Conservation (phyloP, 371 early-diverging fungal species). For the Capillidium heterosporum region DNA sequence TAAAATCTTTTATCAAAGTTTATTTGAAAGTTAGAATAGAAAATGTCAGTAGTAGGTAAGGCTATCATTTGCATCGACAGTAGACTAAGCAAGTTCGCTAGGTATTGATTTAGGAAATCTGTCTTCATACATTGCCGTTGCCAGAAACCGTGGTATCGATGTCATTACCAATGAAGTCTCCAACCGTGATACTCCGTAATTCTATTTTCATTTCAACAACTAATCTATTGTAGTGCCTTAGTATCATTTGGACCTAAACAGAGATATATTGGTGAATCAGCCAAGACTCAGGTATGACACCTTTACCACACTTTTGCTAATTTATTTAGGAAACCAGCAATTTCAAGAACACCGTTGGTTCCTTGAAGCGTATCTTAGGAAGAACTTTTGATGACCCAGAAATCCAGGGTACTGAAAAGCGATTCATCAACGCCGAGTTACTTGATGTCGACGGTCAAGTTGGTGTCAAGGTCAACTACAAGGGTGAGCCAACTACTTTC, state of each 20-base stretch:
- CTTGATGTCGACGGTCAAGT: conserved; percentile 67
- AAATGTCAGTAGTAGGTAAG: conserved; percentile 6
- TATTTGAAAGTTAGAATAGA: neutral
- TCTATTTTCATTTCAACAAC: conserved; percentile 4
- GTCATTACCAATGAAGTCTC: conserved; percentile 93
- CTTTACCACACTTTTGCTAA: neutral
- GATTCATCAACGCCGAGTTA: conserved; percentile 59
- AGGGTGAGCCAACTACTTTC: conserved; percentile 54
- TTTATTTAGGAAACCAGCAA: conserved; percentile 57
- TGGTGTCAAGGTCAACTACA: conserved; percentile 71
- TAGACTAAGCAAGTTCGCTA: neutral
- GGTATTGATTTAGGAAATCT: conserved; percentile 96
- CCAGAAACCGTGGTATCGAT: conserved; percentile 94
- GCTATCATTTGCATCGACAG: too few species aligned
- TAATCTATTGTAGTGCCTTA: conserved; percentile 36
- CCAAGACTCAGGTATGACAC: conserved; percentile 55
- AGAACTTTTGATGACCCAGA: conserved; percentile 81
- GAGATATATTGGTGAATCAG: conserved; percentile 87
- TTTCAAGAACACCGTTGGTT: conserved; percentile 87
- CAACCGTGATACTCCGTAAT: conserved; percentile 90
- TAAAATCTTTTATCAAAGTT: too few species aligned
- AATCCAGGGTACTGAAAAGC: conserved; percentile 61
- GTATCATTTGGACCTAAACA: conserved; percentile 90
- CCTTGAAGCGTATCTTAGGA: conserved; percentile 92
- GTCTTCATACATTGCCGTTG: conserved; percentile 89